Percentiles rank a stretch among this genome's conserved stretches.
Evolutionary conservation across 2,329 filamentous ascomycete genomes (phyloP).

Genomic region (Dothidotthia symphoricarpi): DNA sequence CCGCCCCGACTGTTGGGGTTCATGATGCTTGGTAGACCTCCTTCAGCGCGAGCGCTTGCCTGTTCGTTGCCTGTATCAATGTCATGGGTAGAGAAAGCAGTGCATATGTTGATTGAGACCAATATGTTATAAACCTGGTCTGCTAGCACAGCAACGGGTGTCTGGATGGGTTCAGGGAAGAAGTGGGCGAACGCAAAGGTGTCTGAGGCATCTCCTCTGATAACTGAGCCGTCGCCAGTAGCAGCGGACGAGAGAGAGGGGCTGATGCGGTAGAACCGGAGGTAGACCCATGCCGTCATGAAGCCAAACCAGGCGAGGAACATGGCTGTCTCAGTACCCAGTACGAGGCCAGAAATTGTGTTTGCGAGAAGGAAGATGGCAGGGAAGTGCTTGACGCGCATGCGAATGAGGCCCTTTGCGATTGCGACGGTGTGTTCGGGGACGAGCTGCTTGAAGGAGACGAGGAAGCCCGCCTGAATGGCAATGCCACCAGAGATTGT

Average conservation of each 20-base stretch:
- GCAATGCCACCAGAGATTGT: constrained; percentile 86
- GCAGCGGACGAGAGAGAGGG: constrained; percentile 56
- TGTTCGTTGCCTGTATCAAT: constrained; percentile 71
- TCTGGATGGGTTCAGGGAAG: constrained; percentile 82
- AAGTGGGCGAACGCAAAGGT: constrained; percentile 96
- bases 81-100: constrained; percentile 79
- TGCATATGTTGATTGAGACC: constrained; percentile 74
- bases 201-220: constrained; percentile 90
- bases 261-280: constrained; percentile 86
- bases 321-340: constrained; percentile 72
- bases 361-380: constrained; percentile 74
- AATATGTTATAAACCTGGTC: constrained; percentile 72
- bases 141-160: constrained; percentile 70
- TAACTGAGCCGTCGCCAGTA: constrained; percentile 52
- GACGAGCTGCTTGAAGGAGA: constrained; percentile 95
- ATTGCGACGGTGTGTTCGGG: constrained; percentile 96
- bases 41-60: constrained; percentile 64
- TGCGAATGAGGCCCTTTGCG: constrained; percentile 81
- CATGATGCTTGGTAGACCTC: constrained; percentile 60
- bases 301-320: constrained; percentile 80
- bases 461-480: constrained; percentile 88
- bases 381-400: constrained; percentile 80
- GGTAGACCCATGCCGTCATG: constrained; percentile 87
- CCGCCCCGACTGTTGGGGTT: constrained; percentile 48
- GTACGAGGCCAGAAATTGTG: constrained; percentile 61